phyloP scores from a whole-genome alignment of 768 basidiomycete genomes.

The Sarcodon aspratus region DNA sequence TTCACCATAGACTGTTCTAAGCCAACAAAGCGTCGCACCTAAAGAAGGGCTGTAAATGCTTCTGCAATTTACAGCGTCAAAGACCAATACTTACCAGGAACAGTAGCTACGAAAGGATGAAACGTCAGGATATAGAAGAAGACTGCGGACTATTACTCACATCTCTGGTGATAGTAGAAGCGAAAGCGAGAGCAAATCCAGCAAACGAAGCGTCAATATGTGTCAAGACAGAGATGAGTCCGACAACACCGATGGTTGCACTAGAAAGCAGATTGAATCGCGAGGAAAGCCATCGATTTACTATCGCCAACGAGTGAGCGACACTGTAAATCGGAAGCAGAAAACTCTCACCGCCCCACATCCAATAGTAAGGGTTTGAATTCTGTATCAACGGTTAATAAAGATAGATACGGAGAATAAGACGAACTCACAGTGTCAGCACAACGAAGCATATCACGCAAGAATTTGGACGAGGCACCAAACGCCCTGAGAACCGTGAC shows the following conservation, averaged over 20 bases:
- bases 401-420: neutral
- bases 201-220: constrained; percentile 76
- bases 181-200: constrained; percentile 82
- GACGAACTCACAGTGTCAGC: constrained; percentile 59
- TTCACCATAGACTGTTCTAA: constrained; percentile 87
- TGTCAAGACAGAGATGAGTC: constrained; percentile 50
- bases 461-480: constrained; percentile 78
- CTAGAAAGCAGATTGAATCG: constrained; percentile 79
- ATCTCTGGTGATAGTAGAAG: constrained; percentile 63
- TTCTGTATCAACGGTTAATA: constrained; percentile 25
- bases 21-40: constrained; percentile 72
- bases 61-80: constrained; percentile 1
- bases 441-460: constrained; percentile 74
- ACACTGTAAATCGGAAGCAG: too few relatives aligned
- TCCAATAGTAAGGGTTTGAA: constrained; percentile 78
- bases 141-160: too few relatives aligned
- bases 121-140: neutral
- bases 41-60: constrained; percentile 2
- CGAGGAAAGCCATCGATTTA: constrained; percentile 84
- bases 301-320: constrained; percentile 30
- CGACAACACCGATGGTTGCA: constrained; percentile 60
- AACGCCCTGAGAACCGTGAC: constrained; percentile 64
- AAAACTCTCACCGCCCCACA: constrained; percentile 61
- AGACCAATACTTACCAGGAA: constrained; percentile 44
- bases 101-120: constrained; percentile 27